phyloP scores from a whole-genome alignment of 2,329 filamentous ascomycete genomes.

The Aspergillus sp. region DNA sequence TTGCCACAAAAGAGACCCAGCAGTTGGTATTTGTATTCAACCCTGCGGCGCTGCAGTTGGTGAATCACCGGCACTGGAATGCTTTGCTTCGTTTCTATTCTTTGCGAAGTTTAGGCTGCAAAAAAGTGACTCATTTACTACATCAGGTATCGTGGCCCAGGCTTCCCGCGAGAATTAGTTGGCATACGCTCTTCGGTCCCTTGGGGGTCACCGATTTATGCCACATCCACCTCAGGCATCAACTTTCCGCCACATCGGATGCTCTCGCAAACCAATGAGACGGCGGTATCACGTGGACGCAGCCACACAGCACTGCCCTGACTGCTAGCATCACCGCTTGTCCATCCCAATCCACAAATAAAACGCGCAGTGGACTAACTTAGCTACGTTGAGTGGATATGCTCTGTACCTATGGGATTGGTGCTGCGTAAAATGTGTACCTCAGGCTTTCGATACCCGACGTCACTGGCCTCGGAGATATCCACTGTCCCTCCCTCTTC shows the following conservation, averaged over 20 bases:
- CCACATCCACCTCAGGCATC: constrained; percentile 9
- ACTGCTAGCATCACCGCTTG: constrained; percentile 6
- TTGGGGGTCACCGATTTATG: not conserved
- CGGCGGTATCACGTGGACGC: constrained; percentile 6
- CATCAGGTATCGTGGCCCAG: constrained; percentile 7
- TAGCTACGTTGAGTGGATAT: not conserved
- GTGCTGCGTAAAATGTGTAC: not conserved
- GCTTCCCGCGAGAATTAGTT: not conserved
- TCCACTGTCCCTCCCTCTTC: not conserved
- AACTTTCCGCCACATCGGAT: constrained; percentile 4
- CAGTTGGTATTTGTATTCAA: constrained; percentile 5
- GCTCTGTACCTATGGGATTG: not conserved
- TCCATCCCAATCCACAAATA: not conserved
- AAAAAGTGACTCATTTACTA: constrained; percentile 16
- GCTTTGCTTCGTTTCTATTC: not conserved
- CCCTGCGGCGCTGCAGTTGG: not conserved
- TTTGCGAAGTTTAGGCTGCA: constrained; percentile 12
- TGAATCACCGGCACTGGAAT: constrained; percentile 1
- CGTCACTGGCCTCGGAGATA: not conserved
- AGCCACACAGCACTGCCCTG: constrained; percentile 17
- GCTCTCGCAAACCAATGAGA: constrained; percentile 6
- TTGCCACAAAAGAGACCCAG: not conserved
- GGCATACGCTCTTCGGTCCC: not conserved
- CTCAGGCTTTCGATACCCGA: constrained; percentile 1
- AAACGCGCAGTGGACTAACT: constrained; percentile 2